phyloP scores from a whole-genome alignment of 2,329 filamentous ascomycete species.

The Rhynchosporium secalis region DNA sequence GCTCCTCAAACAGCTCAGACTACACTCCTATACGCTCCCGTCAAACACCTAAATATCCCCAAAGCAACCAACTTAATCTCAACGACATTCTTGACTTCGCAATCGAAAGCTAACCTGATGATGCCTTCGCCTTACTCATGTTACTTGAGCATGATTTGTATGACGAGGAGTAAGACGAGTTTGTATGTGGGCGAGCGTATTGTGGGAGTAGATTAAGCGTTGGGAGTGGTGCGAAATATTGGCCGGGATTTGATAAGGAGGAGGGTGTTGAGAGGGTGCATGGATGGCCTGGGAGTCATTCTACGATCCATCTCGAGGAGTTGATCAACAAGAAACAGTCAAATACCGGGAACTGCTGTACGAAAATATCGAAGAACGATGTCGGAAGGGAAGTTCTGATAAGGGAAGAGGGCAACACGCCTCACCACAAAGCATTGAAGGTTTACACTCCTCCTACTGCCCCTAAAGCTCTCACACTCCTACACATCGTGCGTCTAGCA shows the following conservation, averaged over 20 bases:
- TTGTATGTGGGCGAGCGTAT: conserved; percentile 66
- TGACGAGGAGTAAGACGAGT: conserved; percentile 57
- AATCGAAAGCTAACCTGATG: conserved; percentile 32
- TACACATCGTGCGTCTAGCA: conserved; percentile 50
- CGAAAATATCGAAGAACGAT: conserved; percentile 4
- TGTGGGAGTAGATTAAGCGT: conserved; percentile 62
- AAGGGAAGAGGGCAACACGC: conserved; percentile 17
- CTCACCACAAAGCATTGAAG: conserved; percentile 42
- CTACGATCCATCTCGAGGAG: conserved; percentile 49
- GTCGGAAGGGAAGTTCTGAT: background rate
- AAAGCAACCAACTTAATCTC: conserved; percentile 34
- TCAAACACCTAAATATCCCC: conserved; percentile 26
- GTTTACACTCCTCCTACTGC: conserved; percentile 27
- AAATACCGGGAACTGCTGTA: background rate
- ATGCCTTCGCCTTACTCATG: conserved; percentile 35
- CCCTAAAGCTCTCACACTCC: conserved; percentile 25
- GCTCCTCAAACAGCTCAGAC: conserved; percentile 8
- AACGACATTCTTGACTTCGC: conserved; percentile 34
- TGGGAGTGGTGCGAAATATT: conserved; percentile 62
- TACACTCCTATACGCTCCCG: conserved; percentile 32
- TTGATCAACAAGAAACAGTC: conserved; percentile 37
- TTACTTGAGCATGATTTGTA: conserved; percentile 37
- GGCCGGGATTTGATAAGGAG: conserved; percentile 49
- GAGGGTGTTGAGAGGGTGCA: conserved; percentile 45
- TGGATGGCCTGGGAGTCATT: conserved; percentile 66